Percentiles rank a stretch among this genome's conserved stretches.
These are phyloP conservation scores for Quercus phellos DNA, from an alignment of 331 rosid genomes.

Conservation along the genomic window DNA sequence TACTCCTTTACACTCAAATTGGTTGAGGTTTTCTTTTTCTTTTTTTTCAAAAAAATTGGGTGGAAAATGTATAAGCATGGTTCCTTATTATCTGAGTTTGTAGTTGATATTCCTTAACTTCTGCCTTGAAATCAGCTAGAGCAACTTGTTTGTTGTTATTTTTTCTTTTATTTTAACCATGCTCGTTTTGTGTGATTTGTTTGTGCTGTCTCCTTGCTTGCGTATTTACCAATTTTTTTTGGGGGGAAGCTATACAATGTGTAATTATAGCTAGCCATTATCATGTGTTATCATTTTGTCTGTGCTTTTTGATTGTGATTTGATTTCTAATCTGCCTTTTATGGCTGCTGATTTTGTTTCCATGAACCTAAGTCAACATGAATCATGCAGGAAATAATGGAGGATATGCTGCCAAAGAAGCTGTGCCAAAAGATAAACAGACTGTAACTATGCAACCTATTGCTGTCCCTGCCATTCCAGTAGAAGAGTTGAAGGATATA, in stretches of 20 bases:
- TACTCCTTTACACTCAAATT: background rate
- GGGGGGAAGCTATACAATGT: background rate
- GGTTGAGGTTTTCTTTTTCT: background rate
- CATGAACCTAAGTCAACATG: background rate
- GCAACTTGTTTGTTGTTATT: background rate
- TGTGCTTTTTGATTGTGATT: background rate
- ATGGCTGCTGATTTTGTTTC: background rate
- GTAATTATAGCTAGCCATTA: background rate
- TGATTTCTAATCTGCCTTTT: conserved; percentile 4
- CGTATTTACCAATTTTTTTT: background rate
- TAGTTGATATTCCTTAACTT: background rate
- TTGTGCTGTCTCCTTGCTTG: background rate
- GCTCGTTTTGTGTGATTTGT: background rate
- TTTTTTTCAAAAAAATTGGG: background rate
- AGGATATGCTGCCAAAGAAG: conserved; percentile 42
- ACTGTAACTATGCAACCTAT: conserved; percentile 58
- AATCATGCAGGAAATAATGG: conserved; percentile 47
- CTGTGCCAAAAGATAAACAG: conserved; percentile 34
- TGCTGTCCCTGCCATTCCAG: conserved; percentile 61
- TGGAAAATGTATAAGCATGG: background rate
- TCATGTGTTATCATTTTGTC: background rate
- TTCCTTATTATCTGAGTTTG: background rate
- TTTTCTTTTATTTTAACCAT: background rate
- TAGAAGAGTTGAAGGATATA: conserved; percentile 62
- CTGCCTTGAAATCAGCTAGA: background rate